Evolutionary conservation across 148 eudicot genomes (phyloP).

Genomic region (Drosera capensis): DNA sequence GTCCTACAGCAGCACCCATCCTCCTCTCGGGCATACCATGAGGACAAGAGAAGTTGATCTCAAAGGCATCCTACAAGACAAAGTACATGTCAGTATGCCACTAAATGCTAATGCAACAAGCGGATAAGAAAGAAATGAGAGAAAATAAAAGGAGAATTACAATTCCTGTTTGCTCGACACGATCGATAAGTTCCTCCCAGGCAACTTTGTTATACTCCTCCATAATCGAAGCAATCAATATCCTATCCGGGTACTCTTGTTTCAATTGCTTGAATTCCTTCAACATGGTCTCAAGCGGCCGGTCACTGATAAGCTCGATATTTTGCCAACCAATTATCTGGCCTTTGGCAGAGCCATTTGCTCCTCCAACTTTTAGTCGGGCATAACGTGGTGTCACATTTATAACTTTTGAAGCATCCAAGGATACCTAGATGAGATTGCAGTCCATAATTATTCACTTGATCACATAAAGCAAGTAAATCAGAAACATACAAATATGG

Average conservation of each 20-base stretch:
- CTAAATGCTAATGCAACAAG: background rate
- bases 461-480: background rate
- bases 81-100: slow-evolving; percentile 3
- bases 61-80: slow-evolving; percentile 64
- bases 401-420: slow-evolving; percentile 84
- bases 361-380: slow-evolving; percentile 50
- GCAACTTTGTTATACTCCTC: slow-evolving; percentile 87
- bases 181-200: slow-evolving; percentile 92
- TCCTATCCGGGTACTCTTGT: slow-evolving; percentile 91
- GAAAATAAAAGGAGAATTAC: slow-evolving; percentile 24
- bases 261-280: slow-evolving; percentile 80
- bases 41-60: slow-evolving; percentile 93
- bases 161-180: slow-evolving; percentile 92
- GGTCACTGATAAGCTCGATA: slow-evolving; percentile 90
- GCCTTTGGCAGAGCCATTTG: slow-evolving; percentile 76
- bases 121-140: background rate
- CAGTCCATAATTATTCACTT: background rate
- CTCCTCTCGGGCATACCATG: slow-evolving; percentile 98
- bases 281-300: slow-evolving; percentile 95
- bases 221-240: slow-evolving; percentile 95
- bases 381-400: slow-evolving; percentile 99
- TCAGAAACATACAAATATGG: too few species aligned
- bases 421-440: slow-evolving; percentile 49
- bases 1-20: slow-evolving; percentile 99
- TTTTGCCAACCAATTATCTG: slow-evolving; percentile 94